phyloP scores from a whole-genome alignment of 1,284 basidiomycete genomes.

The Naganishia albida region DNA sequence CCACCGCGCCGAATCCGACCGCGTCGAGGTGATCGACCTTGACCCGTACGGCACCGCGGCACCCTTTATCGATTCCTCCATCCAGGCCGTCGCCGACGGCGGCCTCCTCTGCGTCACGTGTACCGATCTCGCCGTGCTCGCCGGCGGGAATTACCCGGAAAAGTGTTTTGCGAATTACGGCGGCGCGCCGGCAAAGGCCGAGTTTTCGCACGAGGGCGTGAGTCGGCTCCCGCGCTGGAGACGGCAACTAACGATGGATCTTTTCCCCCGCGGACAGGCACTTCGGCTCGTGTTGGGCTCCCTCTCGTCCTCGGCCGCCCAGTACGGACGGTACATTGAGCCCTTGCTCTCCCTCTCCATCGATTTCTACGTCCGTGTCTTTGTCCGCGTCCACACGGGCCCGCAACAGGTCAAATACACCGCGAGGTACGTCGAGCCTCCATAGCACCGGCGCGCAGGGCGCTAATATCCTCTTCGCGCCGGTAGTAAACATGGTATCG shows the following conservation, averaged over 20 bases:
- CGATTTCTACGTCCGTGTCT: slow-evolving; percentile 95
- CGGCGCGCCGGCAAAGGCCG: slow-evolving; percentile 84
- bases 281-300: slow-evolving; percentile 85
- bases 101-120: slow-evolving; percentile 94
- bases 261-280: slow-evolving; percentile 59
- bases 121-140: slow-evolving; percentile 91
- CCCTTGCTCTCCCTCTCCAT: slow-evolving; percentile 92
- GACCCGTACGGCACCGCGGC: slow-evolving; percentile 98
- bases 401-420: slow-evolving; percentile 85
- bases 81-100: slow-evolving; percentile 86
- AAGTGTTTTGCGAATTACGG: slow-evolving; percentile 98
- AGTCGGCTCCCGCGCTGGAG: slow-evolving; percentile 47
- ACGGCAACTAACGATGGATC: slow-evolving; percentile 1
- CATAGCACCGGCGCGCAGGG: too few species aligned
- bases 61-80: slow-evolving; percentile 94
- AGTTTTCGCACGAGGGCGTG: slow-evolving; percentile 91
- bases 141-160: slow-evolving; percentile 92
- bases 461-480: slow-evolving; percentile 27
- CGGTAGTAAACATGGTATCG: slow-evolving; percentile 74
- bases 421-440: slow-evolving; percentile 62
- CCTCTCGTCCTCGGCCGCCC: slow-evolving; percentile 78
- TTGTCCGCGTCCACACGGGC: slow-evolving; percentile 74
- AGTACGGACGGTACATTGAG: slow-evolving; percentile 89
- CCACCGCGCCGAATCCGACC: slow-evolving; percentile 70
- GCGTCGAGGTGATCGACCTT: slow-evolving; percentile 92